Evolutionary conservation across 129 eudicot species (phyloP), one percentile per base, ranked within the genome.

Genomic region (Saposhnikovia divaricata): DNA sequence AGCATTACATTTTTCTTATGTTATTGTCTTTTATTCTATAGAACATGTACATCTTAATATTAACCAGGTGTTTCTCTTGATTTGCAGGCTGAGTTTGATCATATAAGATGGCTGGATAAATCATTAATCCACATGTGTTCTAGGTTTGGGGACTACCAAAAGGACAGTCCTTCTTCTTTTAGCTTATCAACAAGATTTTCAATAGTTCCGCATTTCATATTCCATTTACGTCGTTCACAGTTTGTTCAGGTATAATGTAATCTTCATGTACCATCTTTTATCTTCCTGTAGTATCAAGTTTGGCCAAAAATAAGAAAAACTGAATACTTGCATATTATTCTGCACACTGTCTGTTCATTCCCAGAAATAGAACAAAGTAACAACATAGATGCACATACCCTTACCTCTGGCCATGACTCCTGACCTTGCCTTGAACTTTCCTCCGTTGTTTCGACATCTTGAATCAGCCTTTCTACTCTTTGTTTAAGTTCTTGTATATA

Each of bases 11-110:
- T 66, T 66, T 72, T 72, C 34, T 15, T 19, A 38, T 72, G 50
- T n/a, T 19, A 39, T 72, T 45, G 51, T 19, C 12, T 69, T 70
- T 34, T 65, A 63, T 65, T 51, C 12, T 37, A 18, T 74, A 46
- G 18, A 13, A 45, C 38, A 45, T 74, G 59, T 46, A 28, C 59
- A n/a, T 46, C 61, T 46, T 27, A 74, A n/a, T 74, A 74, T 44
- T 74, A 37, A 46, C 25, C 61, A 74, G 42, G 78, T 45, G 38
- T 74, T 46, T 46, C 59, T 65, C 42, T 45, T 34, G 63, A 11
- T 82, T 61, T 84, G 82, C 91, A 95, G 99, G 93, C 97, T 68
- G 99, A 95, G 76, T 95, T 95, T 81, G 99, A n/a, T n/a, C n/a
- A n/a, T n/a, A n/a, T n/a, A n/a, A n/a, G n/a, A n/a, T n/a, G n/a